phyloP scores from a whole-genome alignment of 805 yeast genomes.

The Cyberlindnera galapagoensis region DNA sequence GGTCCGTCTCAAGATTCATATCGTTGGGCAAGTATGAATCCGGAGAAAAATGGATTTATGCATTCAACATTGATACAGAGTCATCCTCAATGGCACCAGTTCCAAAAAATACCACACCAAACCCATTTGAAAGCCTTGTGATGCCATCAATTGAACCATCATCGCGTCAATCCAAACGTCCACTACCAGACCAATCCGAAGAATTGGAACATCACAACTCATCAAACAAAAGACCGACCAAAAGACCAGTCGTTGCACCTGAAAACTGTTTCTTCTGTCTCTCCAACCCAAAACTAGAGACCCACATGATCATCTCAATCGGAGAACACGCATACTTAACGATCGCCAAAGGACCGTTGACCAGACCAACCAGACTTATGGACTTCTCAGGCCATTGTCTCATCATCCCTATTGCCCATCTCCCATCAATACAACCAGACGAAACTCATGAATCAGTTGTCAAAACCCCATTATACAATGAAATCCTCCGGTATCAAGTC shows the following conservation, averaged over 20 bases:
- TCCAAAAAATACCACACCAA: constrained; percentile 24
- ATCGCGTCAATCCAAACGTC: constrained; percentile 9
- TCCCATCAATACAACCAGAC: constrained; percentile 35
- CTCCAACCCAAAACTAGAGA: constrained; percentile 67
- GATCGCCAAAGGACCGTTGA: constrained; percentile 80
- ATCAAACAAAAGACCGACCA: constrained; percentile 3
- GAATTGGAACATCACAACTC: constrained; percentile 6
- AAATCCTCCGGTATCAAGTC: constrained; percentile 39
- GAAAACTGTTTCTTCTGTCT: constrained; percentile 75
- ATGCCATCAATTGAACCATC: constrained; percentile 2
- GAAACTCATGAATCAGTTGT: constrained; percentile 15
- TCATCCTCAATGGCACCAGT: constrained; percentile 20
- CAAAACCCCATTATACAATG: constrained; percentile 33
- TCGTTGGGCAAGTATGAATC: constrained; percentile 56
- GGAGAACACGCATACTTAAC: constrained; percentile 64
- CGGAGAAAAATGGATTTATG: constrained; percentile 67
- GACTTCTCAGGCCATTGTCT: constrained; percentile 77
- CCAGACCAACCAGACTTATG: constrained; percentile 41
- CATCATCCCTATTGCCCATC: constrained; percentile 73
- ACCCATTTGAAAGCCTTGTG: constrained; percentile 26
- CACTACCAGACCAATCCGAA: no score
- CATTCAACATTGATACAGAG: constrained; percentile 39
- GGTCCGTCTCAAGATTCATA: constrained; percentile 51
- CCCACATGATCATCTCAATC: constrained; percentile 76
- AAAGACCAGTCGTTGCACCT: constrained; percentile 39